These are phyloP conservation scores for Yamadazyma diospyri DNA, from an alignment of 1,139 yeast species.

Conservation along the genomic window DNA sequence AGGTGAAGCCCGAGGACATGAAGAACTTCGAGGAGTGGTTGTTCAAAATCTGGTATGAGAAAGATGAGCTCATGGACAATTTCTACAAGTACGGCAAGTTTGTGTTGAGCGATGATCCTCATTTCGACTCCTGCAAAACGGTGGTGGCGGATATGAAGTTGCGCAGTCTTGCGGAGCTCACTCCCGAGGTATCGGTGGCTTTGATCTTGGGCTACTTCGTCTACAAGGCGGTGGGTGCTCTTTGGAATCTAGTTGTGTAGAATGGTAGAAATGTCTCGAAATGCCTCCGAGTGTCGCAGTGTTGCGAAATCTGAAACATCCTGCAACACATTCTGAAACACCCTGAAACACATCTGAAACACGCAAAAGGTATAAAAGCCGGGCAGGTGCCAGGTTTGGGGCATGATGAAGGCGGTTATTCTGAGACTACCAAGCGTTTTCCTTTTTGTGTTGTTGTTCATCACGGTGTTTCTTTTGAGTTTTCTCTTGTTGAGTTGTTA, in stretches of 20 bases:
- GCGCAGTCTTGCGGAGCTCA: conserved; percentile 19
- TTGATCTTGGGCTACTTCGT: background rate
- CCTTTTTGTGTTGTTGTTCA: conserved; percentile 26
- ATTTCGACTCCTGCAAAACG: conserved; percentile 16
- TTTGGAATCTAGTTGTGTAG: background rate
- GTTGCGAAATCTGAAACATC: conserved; percentile 8
- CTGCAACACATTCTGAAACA: conserved; percentile 5
- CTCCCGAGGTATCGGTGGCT: conserved; percentile 16
- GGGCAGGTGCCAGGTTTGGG: too few relatives aligned
- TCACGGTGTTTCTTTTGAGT: conserved; percentile 40
- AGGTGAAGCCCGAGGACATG: conserved; percentile 40
- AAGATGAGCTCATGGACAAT: conserved; percentile 63
- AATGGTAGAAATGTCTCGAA: background rate
- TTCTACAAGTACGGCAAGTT: conserved; percentile 61
- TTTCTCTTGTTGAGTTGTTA: conserved; percentile 55
- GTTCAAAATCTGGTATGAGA: conserved; percentile 68
- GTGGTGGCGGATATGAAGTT: conserved; percentile 30
- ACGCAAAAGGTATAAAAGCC: too few relatives aligned
- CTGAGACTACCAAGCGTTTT: conserved; percentile 14
- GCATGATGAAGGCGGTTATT: conserved; percentile 7
- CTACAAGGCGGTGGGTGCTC: background rate
- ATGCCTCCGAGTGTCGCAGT: background rate
- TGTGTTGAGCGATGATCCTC: conserved; percentile 23
- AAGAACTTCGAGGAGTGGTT: conserved; percentile 71
- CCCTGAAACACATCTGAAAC: too few relatives aligned